These are phyloP conservation scores for Umbellularia californica DNA, from an alignment of 164 flowering plant genomes.

Conservation along the genomic window DNA sequence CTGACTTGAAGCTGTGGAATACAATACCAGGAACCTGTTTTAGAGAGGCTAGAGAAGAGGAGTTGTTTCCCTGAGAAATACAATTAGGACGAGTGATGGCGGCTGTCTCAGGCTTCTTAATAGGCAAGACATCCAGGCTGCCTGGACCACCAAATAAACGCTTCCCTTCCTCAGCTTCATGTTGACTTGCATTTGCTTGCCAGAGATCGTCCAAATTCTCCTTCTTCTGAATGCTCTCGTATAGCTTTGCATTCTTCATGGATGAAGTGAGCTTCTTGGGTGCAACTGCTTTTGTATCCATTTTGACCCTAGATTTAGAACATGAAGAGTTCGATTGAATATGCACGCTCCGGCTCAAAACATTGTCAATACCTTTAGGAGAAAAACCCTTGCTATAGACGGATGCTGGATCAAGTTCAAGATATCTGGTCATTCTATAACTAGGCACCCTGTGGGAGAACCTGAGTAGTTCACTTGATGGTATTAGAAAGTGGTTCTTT, in stretches of 20 bases:
- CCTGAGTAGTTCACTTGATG: constrained; percentile 30
- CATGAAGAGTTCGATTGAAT: background rate
- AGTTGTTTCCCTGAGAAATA: too few relatives aligned
- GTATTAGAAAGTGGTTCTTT: constrained; percentile 17
- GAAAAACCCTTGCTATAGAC: constrained; percentile 21
- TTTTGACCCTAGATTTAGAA: background rate
- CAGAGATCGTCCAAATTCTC: background rate
- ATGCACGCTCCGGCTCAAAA: background rate
- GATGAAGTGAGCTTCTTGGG: background rate
- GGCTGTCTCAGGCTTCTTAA: background rate
- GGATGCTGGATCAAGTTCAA: constrained; percentile 62
- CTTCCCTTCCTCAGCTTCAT: background rate
- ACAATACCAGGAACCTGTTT: constrained; percentile 34
- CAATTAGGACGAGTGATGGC: background rate
- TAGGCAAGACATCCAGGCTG: background rate
- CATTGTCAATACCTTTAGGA: constrained; percentile 6
- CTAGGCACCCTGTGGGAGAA: constrained; percentile 64
- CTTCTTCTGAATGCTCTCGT: background rate
- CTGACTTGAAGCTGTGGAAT: constrained; percentile 45
- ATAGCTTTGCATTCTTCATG: background rate
- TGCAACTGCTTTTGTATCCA: background rate
- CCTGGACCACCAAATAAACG: background rate
- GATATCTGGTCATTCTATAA: constrained; percentile 35
- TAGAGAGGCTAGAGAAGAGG: background rate
- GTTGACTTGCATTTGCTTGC: constrained; percentile 1